Percentiles rank a stretch among this genome's conserved stretches.
These are phyloP conservation scores for Rhizopus sp. DNA, from an alignment of 371 early-diverging fungal genomes.

Conservation along the genomic window DNA sequence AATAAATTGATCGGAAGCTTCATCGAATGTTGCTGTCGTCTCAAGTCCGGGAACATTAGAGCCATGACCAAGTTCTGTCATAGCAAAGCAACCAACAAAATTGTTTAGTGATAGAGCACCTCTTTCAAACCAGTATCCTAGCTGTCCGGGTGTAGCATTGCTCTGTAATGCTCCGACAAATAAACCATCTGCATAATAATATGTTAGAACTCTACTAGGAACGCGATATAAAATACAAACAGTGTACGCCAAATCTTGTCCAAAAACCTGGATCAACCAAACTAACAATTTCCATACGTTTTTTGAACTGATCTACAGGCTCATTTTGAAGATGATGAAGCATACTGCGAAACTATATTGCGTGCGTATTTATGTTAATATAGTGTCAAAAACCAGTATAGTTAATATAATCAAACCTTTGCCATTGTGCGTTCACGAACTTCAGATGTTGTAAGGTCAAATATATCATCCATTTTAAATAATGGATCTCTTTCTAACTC, in stretches of 20 bases:
- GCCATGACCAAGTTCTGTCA: constrained; percentile 90
- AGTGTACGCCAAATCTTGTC: constrained; percentile 94
- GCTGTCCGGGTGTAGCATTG: constrained; percentile 84
- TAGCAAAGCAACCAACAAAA: constrained; percentile 89
- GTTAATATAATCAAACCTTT: constrained; percentile 48
- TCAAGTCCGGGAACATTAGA: constrained; percentile 93
- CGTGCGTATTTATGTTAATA: neutral
- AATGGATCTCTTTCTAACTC: constrained; percentile 89
- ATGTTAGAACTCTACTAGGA: neutral
- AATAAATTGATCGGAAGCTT: constrained; percentile 80
- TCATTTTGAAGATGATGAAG: constrained; percentile 78
- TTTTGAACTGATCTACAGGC: constrained; percentile 71
- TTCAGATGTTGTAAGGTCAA: constrained; percentile 74
- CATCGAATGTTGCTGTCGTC: constrained; percentile 91
- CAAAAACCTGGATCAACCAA: constrained; percentile 88
- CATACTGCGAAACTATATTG: constrained; percentile 62
- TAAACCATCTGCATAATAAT: constrained; percentile 58
- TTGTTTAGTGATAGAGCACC: constrained; percentile 84
- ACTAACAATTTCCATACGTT: constrained; percentile 82
- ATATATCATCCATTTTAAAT: constrained; percentile 80
- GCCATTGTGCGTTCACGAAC: constrained; percentile 87
- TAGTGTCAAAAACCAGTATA: neutral
- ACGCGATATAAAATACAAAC: constrained; percentile 24
- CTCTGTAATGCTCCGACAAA: constrained; percentile 90
- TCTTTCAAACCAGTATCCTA: constrained; percentile 86